phyloP scores from a whole-genome alignment of 768 basidiomycete species.

The Phylloporus arenicola region DNA sequence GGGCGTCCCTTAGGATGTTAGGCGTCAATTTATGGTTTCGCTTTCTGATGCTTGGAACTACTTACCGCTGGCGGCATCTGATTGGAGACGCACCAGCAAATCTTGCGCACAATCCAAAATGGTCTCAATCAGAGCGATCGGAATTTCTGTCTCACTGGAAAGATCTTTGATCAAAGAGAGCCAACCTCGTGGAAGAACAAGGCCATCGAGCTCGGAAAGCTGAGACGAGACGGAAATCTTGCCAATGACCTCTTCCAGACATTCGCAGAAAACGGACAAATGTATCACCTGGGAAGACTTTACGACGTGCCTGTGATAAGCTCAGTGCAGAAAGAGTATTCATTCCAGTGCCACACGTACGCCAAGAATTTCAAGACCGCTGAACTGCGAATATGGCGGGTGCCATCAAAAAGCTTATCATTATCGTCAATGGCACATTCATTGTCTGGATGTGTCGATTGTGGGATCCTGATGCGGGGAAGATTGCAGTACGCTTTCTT shows the following conservation, averaged over 20 bases:
- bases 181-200: slow-evolving; percentile 55
- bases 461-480: neutral
- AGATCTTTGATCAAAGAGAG: slow-evolving; percentile 25
- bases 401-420: slow-evolving; percentile 26
- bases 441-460: slow-evolving; percentile 12
- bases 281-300: too few relatives aligned
- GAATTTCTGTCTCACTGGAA: slow-evolving; percentile 9
- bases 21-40: neutral
- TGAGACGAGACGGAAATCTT: too few relatives aligned
- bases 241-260: too few relatives aligned
- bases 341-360: slow-evolving; percentile 25
- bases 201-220: slow-evolving; percentile 35
- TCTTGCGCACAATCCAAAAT: slow-evolving; percentile 17
- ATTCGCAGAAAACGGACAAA: too few relatives aligned
- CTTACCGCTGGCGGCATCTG: slow-evolving; percentile 25
- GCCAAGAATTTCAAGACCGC: slow-evolving; percentile 36
- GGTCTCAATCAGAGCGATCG: slow-evolving; percentile 37
- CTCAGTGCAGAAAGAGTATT: slow-evolving; percentile 36
- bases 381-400: slow-evolving; percentile 23
- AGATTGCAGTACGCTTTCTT: slow-evolving; percentile 29
- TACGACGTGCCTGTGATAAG: too few relatives aligned
- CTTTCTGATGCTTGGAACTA: neutral
- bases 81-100: slow-evolving; percentile 29
- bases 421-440: slow-evolving; percentile 32
- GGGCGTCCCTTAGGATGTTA: too few relatives aligned